Evolutionary conservation across 106 monocot species (phyloP), one percentile per base, ranked within the genome.

Genomic region (Cymbidium sinense): DNA sequence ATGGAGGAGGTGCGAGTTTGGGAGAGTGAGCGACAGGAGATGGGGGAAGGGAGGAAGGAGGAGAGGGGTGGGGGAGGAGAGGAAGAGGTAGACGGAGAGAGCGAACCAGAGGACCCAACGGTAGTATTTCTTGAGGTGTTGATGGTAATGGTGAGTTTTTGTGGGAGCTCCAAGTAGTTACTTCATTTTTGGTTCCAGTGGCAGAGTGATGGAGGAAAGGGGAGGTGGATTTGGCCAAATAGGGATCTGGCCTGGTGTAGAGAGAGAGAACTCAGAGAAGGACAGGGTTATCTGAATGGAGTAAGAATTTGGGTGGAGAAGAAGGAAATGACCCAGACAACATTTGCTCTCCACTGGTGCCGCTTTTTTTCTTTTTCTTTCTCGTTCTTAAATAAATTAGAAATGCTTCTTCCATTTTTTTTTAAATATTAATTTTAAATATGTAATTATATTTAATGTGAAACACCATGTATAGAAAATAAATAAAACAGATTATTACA

Each of bases 71-170:
- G 10, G 25, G 67, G 81, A 70, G 71, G 79, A 79, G 77, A 84
- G 27, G 81, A 91, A 80, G 79, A 88, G 78, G 81, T 82, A 86
- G 70, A 91, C 13, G 25, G 88, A 81, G 41, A 91, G 79, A 28
- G 75, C 31, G 41, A 88, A 3, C 81, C 85, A 90, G 69, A 90
- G 72, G 37, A 87, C 17, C 78, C 83, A 87, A 34, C 77, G 81
- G 73, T 77, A 85, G 85, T 76, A 79, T 69, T 74, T 89, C 43
- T 77, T 86, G 19, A 86, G 73, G 50, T 31, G 4, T 43, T 11
- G 41, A 51, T 55, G 52, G 72, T 55, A 52, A 58, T 74, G 43
- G 70, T 55, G 80, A 81, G 55, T 82, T 70, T 13, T 69, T 50
- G 4, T 70, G 51, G 41, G 37, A 65, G 81, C 44, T 64, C 65